Evolutionary conservation across 1,284 basidiomycete genomes (phyloP).

Genomic region (Rhodotorula mucilaginosa): DNA sequence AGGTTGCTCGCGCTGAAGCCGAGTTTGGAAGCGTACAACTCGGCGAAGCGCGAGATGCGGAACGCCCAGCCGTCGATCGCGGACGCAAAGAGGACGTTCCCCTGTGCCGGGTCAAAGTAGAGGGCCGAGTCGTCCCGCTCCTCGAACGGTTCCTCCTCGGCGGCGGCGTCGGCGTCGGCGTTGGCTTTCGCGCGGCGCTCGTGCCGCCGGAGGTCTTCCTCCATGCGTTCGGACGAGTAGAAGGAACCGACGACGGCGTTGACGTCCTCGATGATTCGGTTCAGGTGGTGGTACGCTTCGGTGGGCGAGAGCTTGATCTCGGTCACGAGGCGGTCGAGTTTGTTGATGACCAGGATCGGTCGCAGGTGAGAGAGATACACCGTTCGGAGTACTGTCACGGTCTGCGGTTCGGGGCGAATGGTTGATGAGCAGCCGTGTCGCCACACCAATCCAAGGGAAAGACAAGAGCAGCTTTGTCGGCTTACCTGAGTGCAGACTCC

Average conservation of each 20-base stretch:
- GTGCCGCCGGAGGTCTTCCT: conserved; percentile 88
- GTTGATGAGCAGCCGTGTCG: too few species aligned
- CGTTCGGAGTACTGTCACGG: conserved; percentile 90
- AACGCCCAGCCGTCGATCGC: conserved; percentile 99
- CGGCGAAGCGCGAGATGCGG: conserved; percentile 87
- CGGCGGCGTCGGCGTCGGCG: conserved; percentile 55
- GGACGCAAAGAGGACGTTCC: conserved; percentile 95
- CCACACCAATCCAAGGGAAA: too few species aligned
- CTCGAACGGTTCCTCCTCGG: conserved; percentile 59
- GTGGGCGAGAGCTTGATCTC: conserved; percentile 87
- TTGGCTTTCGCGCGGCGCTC: conserved; percentile 82
- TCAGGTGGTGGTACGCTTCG: conserved; percentile 92
- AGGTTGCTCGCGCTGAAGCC: conserved; percentile 87
- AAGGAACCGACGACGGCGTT: conserved; percentile 98
- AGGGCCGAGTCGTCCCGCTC: conserved; percentile 97
- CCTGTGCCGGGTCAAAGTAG: conserved; percentile 93
- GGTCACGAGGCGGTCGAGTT: conserved; percentile 90
- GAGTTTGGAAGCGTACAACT: conserved; percentile 86
- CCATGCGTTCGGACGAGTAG: conserved; percentile 95
- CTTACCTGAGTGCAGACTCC: conserved; percentile 94
- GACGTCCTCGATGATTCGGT: conserved; percentile 91
- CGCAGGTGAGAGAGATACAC: conserved; percentile 87
- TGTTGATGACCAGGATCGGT: conserved; percentile 95
- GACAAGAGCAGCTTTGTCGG: conserved; percentile 16
- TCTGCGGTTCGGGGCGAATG: conserved; percentile 57